A percentile compares a stretch with the other conserved stretches of the same genome.
These are phyloP conservation scores for Houttuynia cordata DNA, from an alignment of 164 flowering plant genomes.

Conservation along the genomic window DNA sequence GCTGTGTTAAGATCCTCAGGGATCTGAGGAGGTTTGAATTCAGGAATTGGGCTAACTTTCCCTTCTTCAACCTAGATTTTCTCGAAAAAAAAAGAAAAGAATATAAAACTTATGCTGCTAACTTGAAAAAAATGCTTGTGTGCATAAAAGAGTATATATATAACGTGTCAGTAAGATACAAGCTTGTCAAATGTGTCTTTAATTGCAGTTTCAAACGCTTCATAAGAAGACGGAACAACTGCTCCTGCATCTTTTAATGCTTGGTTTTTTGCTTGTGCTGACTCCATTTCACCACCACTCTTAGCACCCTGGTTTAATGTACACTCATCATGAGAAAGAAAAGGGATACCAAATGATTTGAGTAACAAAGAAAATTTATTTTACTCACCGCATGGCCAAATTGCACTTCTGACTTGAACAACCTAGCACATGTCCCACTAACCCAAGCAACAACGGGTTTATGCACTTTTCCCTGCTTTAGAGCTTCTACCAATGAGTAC, in stretches of 20 bases:
- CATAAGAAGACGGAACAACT: slow-evolving; percentile 90
- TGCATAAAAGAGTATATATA: too few relatives aligned
- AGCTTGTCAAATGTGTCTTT: slow-evolving; percentile 86
- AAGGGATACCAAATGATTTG: too few relatives aligned
- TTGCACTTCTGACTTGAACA: slow-evolving; percentile 98
- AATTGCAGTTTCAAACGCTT: slow-evolving; percentile 75
- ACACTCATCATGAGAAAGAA: too few relatives aligned
- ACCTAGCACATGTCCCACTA: slow-evolving; percentile 96
- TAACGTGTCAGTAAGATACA: slow-evolving; percentile 21
- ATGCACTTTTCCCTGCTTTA: slow-evolving; percentile 80
- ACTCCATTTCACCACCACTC: slow-evolving; percentile 98
- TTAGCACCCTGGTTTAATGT: slow-evolving; percentile 91
- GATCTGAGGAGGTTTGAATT: slow-evolving; percentile 81
- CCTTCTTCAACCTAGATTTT: slow-evolving; percentile 82
- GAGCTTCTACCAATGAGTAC: slow-evolving; percentile 94
- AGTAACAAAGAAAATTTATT: slow-evolving; percentile 2
- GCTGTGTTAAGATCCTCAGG: slow-evolving; percentile 96
- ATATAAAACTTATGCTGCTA: background rate
- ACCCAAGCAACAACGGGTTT: slow-evolving; percentile 99
- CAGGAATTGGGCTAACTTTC: slow-evolving; percentile 67
- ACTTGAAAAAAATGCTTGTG: too few relatives aligned
- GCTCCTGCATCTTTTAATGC: slow-evolving; percentile 95
- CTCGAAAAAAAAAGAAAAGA: too few relatives aligned
- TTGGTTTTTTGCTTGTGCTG: slow-evolving; percentile 97
- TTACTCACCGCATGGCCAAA: slow-evolving; percentile 99